phyloP scores from a whole-genome alignment of 2,329 filamentous ascomycete genomes.

The Macroventuria anomochaeta region DNA sequence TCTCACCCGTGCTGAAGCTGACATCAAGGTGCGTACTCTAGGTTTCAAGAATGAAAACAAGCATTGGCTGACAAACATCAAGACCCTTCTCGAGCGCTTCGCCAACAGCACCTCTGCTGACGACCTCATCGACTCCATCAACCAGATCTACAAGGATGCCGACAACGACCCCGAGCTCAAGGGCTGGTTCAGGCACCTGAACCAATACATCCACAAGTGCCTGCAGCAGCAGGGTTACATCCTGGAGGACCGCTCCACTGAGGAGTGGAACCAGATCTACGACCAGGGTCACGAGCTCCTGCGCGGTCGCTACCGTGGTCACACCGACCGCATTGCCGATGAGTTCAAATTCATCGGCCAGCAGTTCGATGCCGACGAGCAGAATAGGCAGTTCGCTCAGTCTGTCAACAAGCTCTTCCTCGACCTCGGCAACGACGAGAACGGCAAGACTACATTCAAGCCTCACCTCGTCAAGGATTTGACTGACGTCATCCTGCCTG shows the following conservation, averaged over 20 bases:
- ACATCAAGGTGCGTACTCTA: conserved; percentile 70
- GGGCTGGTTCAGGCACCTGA: conserved; percentile 82
- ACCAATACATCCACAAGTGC: conserved; percentile 80
- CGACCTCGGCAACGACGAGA: conserved; percentile 85
- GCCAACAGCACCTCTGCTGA: conserved; percentile 92
- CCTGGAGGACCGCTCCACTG: conserved; percentile 77
- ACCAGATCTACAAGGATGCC: conserved; percentile 84
- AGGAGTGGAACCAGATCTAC: conserved; percentile 83
- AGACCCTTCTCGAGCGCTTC: conserved; percentile 90
- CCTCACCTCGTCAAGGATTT: conserved; percentile 89
- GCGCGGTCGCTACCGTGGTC: conserved; percentile 82
- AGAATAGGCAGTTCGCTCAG: conserved; percentile 80
- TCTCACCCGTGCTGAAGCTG: conserved; percentile 74
- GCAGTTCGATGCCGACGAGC: conserved; percentile 86
- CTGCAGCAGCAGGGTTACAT: conserved; percentile 91
- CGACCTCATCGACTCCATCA: conserved; percentile 83
- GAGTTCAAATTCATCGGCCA: conserved; percentile 88
- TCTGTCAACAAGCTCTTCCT: conserved; percentile 84
- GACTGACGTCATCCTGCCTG: conserved; percentile 83
- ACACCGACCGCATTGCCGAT: conserved; percentile 85
- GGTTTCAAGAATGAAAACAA: conserved; percentile 49
- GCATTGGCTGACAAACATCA: conserved; percentile 59
- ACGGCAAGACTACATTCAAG: conserved; percentile 89
- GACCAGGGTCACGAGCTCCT: conserved; percentile 86
- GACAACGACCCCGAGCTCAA: conserved; percentile 86